Percentiles rank a stretch among this genome's conserved stretches.
These are phyloP conservation scores for Amylocarpus encephaloides DNA, from an alignment of 2,329 filamentous ascomycete genomes.

Conservation along the genomic window DNA sequence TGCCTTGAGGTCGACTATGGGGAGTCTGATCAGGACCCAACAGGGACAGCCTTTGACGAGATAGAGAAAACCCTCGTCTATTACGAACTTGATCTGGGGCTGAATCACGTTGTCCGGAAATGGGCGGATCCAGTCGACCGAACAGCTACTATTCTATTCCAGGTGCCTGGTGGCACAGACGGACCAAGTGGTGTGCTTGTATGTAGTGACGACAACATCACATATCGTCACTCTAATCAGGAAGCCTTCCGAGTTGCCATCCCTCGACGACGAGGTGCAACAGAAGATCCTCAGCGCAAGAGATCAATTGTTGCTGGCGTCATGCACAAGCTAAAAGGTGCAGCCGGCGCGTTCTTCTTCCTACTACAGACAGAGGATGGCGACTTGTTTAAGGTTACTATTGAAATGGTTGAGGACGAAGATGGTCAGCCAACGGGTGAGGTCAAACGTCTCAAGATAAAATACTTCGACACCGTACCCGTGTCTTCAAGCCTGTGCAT, in stretches of 20 bases:
- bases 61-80: conserved; percentile 90
- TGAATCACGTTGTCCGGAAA: conserved; percentile 95
- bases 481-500: conserved; percentile 84
- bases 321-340: conserved; percentile 91
- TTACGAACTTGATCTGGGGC: conserved; percentile 91
- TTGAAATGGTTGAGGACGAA: conserved; percentile 82
- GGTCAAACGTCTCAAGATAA: conserved; percentile 80
- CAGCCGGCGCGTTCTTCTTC: conserved; percentile 87
- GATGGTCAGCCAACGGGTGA: conserved; percentile 73
- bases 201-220: conserved; percentile 89
- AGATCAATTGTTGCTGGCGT: conserved; percentile 81
- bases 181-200: conserved; percentile 93
- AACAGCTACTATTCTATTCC: conserved; percentile 83
- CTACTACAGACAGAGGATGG: conserved; percentile 93
- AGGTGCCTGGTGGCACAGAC: conserved; percentile 88
- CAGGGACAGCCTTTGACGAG: conserved; percentile 72
- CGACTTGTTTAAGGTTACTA: conserved; percentile 94
- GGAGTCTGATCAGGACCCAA: conserved; percentile 84
- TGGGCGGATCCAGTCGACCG: conserved; percentile 94
- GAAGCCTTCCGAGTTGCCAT: conserved; percentile 84
- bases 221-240: conserved; percentile 94
- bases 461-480: conserved; percentile 96
- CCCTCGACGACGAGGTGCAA: conserved; percentile 76
- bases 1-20: conserved; percentile 90
- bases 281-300: conserved; percentile 88